Evolutionary conservation across 768 basidiomycete genomes (phyloP).

Genomic region (Lanmaoa rubissima): DNA sequence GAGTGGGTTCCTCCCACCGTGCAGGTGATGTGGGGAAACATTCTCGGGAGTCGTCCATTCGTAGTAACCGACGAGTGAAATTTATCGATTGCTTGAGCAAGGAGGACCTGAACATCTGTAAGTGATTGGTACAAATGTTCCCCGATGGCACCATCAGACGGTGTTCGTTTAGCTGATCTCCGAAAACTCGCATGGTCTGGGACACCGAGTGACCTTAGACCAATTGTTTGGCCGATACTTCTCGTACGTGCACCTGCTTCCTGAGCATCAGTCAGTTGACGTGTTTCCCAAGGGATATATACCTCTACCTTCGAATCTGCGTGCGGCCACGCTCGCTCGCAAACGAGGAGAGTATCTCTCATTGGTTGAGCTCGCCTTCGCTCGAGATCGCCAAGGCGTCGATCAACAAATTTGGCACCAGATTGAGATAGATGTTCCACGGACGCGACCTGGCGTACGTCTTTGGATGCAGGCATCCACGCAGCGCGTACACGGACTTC

Average conservation of each 20-base stretch:
- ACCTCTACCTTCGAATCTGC: conserved; percentile 76
- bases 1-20: conserved; percentile 15
- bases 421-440: conserved; percentile 96
- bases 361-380: conserved; percentile 87
- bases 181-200: conserved; percentile 95
- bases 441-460: conserved; percentile 86
- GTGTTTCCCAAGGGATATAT: conserved; percentile 75
- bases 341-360: conserved; percentile 93
- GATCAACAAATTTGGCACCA: conserved; percentile 99
- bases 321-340: conserved; percentile 72
- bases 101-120: conserved; percentile 82
- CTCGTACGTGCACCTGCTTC: conserved; percentile 54
- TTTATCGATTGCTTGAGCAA: conserved; percentile 76
- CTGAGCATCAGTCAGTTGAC: conserved; percentile 5
- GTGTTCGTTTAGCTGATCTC: conserved; percentile 57
- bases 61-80: conserved; percentile 74
- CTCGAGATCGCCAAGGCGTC: conserved; percentile 76
- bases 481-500: conserved; percentile 66
- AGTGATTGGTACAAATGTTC: conserved; percentile 24
- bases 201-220: conserved; percentile 82
- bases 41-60: conserved; percentile 72
- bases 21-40: conserved; percentile 51
- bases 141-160: conserved; percentile 4
- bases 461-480: conserved; percentile 91
- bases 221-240: conserved; percentile 91